These are phyloP conservation scores for Populus ilicifolia DNA, from an alignment of 345 rosid genomes.

Conservation along the genomic window DNA sequence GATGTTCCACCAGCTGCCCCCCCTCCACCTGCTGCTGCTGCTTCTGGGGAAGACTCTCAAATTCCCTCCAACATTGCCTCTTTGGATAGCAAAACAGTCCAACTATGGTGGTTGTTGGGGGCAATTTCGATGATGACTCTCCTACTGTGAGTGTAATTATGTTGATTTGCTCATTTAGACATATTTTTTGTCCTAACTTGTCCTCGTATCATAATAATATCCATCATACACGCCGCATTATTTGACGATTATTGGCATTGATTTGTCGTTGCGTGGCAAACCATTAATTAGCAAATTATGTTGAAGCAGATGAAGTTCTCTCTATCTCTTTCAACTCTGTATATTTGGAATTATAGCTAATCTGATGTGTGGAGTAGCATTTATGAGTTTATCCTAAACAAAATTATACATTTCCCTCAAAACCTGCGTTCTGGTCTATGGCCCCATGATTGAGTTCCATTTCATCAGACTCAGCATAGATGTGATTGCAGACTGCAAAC, in stretches of 20 bases:
- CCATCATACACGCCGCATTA: neutral
- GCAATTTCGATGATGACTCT: constrained; percentile 31
- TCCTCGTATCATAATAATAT: neutral
- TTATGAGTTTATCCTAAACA: too few relatives aligned
- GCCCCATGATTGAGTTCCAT: too few relatives aligned
- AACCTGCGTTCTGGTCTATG: too few relatives aligned
- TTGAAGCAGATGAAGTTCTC: too few relatives aligned
- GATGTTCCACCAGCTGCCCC: constrained; percentile 65
- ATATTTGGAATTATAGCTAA: too few relatives aligned
- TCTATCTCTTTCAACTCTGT: too few relatives aligned
- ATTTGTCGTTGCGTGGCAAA: neutral
- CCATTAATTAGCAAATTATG: too few relatives aligned
- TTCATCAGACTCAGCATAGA: too few relatives aligned
- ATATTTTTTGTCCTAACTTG: neutral
- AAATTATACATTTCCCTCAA: too few relatives aligned
- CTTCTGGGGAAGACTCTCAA: constrained; percentile 15
- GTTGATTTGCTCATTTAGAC: constrained; percentile 6
- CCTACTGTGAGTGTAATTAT: constrained; percentile 21
- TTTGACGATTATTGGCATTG: neutral
- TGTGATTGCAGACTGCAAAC: too few relatives aligned
- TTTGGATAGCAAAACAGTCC: constrained; percentile 18
- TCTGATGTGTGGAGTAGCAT: too few relatives aligned
- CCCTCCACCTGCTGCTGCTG: constrained; percentile 63
- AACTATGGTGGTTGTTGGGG: constrained; percentile 31
- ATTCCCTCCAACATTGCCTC: constrained; percentile 27